Base-by-base conservation (phyloP, 1,284 basidiomycete genomes). In the Thecaphora frezii region DNA sequence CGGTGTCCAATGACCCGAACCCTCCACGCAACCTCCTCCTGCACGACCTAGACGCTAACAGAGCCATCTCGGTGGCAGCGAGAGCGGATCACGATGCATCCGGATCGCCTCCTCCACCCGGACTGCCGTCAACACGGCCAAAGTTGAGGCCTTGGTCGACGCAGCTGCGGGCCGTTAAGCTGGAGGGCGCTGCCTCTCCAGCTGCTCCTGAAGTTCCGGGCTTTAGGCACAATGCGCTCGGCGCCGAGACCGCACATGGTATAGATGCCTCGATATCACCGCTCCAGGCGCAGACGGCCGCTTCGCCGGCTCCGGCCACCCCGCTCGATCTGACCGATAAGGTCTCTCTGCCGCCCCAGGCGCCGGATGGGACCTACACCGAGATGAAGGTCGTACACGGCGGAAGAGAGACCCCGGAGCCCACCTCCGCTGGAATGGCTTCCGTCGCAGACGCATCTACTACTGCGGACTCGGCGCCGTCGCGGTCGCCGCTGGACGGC, bases 311-410 rank as follows among this genome's bases (percentile, higher is more conserved):
- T 52, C 38, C 26, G 13, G 9, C 25, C n/a, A 3, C 50, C 26
- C 21, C 51, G n/a, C 21, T 28, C 18, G 38, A 47, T n/a, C 28
- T 42, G 18, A 16, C 12, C 33, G 33, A 36, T 16, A 36, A 16
- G 13, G 33, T 36, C 7, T 53, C 51, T 19, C 21, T 53, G 25
- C 51, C 51, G 5, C 51, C 51, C 5, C 33, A 33, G 23, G 55
- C 55, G 18, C 55, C 55, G n/a, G 55, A 58, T 43, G 55, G 55
- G 18, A 58, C 55, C 16, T 33, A 44, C 24, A 58, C 55, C 14
- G 55, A 58, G 50, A 58, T 58, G 55, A 54, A 54, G 50, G 53
- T 57, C 22, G 42, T 58, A 12, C 41, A 52, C 36, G 22, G 33
- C n/a, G 50, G 54, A 18, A 33, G 23, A 18, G 26, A 14, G 23